phyloP scores from a whole-genome alignment of 768 basidiomycete genomes.

The Termitomyces sp. region DNA sequence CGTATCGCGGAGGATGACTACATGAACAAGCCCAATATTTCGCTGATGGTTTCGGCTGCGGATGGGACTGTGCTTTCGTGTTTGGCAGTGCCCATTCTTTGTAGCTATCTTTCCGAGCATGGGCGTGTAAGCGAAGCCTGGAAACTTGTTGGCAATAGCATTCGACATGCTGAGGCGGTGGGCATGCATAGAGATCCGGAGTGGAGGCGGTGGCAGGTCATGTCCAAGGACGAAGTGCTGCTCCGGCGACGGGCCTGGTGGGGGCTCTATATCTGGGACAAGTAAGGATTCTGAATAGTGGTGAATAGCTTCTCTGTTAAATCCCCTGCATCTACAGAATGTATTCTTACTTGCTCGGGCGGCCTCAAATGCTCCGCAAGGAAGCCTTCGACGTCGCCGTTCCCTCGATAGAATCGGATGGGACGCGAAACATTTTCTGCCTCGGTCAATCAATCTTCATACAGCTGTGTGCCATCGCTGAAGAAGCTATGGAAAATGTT shows the following conservation, averaged over 20 bases:
- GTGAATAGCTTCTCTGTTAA: slow-evolving; percentile 6
- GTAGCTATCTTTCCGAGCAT: slow-evolving; percentile 40
- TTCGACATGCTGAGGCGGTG: slow-evolving; percentile 36
- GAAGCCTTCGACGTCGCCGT: slow-evolving; percentile 34
- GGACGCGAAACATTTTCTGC: slow-evolving; percentile 30
- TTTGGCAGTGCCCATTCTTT: slow-evolving; percentile 41
- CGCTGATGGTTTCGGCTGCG: slow-evolving; percentile 34
- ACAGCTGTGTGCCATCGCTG: slow-evolving; percentile 33
- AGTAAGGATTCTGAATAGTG: slow-evolving; percentile 23
- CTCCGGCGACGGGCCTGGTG: slow-evolving; percentile 41
- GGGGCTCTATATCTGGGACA: slow-evolving; percentile 39
- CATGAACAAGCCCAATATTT: slow-evolving; percentile 29
- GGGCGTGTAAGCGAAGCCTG: slow-evolving; percentile 49
- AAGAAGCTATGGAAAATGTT: slow-evolving; percentile 40
- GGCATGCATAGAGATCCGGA: slow-evolving; percentile 42
- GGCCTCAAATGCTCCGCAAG: slow-evolving; percentile 38
- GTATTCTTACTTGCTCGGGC: slow-evolving; percentile 40
- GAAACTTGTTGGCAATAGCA: slow-evolving; percentile 39
- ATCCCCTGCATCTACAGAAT: slow-evolving; percentile 23
- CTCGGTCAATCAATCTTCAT: slow-evolving; percentile 34
- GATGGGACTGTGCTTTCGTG: slow-evolving; percentile 46
- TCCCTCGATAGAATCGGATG: slow-evolving; percentile 27
- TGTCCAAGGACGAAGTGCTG: slow-evolving; percentile 38
- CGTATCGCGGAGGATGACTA: slow-evolving; percentile 43
- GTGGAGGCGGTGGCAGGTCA: slow-evolving; percentile 37